Base-by-base conservation (phyloP, 768 basidiomycete species). In the Kwoniella newhampshirensis region DNA sequence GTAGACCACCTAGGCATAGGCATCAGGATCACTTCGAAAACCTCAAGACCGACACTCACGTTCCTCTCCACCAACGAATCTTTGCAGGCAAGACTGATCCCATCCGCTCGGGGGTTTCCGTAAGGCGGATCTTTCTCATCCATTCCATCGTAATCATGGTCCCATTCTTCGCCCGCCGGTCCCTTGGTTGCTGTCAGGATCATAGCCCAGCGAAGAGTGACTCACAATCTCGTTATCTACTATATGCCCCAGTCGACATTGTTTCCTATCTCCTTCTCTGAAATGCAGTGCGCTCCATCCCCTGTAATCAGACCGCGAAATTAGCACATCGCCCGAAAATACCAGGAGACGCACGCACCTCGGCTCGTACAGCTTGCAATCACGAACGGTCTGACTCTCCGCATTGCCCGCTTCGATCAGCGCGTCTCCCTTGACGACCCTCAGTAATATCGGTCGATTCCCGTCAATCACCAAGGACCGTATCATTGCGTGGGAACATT, bases 161-260 rank as follows among this genome's bases (percentile, higher is more conserved):
- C 77, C 75, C 77, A 76, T 59, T 77, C 77, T 52, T 77, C 77
- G 11, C 77, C 77, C 27, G 70, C 71, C 1, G 77, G 77, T 2
- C 77, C 77, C 76, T 77, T 23, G 7, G 49, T 26, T 35, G 18
- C 8, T 25, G 30, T n/a, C 12, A 46, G 40, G n/a, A n/a, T n/a
- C 39, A 28, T 35, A 13, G 43, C 13, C 51, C 43, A 18, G 23
- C 25, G 9, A 39, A 32, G 25, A 9, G 23, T 36, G 36, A 61
- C 70, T 51, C 35, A 76, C 76, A 40, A 77, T 77, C 42, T 75
- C 77, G 54, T 77, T 77, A 28, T 67, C 58, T 9, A 63, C 51
- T 13, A 77, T 57, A 20, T 51, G 37, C 0, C 64, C 77, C 9
- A 62, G 62, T n/a, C 60, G 63, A 51, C 77, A 77, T 32, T 72